Evolutionary conservation across 169 alveolate species (phyloP).

Genomic region (Plasmodium coatneyi): DNA sequence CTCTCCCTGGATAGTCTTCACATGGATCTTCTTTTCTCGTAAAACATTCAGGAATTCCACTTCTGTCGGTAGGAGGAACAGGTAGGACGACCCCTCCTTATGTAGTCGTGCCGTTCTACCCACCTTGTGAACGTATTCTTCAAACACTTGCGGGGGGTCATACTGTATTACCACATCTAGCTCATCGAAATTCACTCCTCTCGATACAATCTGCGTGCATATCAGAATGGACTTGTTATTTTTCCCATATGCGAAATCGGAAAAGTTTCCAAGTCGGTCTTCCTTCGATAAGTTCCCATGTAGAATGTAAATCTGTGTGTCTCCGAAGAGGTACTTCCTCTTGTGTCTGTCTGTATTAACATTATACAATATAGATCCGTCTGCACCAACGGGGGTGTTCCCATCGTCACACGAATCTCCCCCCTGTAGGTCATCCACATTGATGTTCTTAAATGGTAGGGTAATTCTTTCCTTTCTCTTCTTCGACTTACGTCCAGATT

Average conservation of each 20-base stretch:
- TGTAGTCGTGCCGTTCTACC: conserved; percentile 95
- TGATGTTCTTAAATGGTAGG: conserved; percentile 26
- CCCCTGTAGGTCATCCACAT: conserved; percentile 41
- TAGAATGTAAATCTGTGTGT: conserved; percentile 72
- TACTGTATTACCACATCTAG: conserved; percentile 93
- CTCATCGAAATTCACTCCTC: conserved; percentile 94
- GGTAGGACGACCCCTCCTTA: conserved; percentile 79
- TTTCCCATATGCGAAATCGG: conserved; percentile 72
- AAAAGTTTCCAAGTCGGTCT: conserved; percentile 78
- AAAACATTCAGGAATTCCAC: conserved; percentile 9
- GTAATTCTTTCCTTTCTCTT: background rate
- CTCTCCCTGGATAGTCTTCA: conserved; percentile 9
- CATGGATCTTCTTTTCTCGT: conserved; percentile 13
- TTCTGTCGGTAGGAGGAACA: conserved; percentile 78
- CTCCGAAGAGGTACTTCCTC: conserved; percentile 16
- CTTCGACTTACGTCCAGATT: background rate
- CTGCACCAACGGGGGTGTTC: background rate
- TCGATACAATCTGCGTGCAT: conserved; percentile 95
- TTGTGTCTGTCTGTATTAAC: conserved; percentile 34
- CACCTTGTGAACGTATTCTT: conserved; percentile 95
- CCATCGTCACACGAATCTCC: background rate
- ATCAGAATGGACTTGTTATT: conserved; percentile 82
- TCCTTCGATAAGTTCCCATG: conserved; percentile 83
- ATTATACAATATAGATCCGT: background rate
- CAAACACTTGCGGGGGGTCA: conserved; percentile 94